These are phyloP conservation scores for Phytophthora palmivora DNA, from an alignment of 352 stramenopile genomes.

Conservation along the genomic window DNA sequence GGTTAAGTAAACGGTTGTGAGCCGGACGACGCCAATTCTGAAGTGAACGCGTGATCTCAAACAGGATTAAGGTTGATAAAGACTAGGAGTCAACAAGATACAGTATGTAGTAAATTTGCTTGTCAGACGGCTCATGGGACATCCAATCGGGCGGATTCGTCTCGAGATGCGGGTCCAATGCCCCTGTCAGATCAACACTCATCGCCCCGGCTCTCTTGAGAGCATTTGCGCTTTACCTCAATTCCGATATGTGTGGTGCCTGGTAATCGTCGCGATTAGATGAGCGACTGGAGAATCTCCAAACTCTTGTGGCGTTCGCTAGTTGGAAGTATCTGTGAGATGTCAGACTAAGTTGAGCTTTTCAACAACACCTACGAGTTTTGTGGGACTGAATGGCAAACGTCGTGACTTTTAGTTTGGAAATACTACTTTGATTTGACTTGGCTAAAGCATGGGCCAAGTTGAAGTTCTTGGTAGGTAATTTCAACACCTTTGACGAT, in stretches of 20 bases:
- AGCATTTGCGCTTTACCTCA: slow-evolving; percentile 1
- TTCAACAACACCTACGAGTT: neutral
- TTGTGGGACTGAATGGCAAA: neutral
- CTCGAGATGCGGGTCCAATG: slow-evolving; percentile 5
- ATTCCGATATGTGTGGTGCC: neutral
- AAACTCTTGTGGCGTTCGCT: slow-evolving; percentile 9
- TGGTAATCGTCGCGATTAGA: slow-evolving; percentile 24
- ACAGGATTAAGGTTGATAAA: neutral
- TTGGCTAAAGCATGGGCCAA: slow-evolving; percentile 15
- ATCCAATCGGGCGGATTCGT: slow-evolving; percentile 23
- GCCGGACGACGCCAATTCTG: slow-evolving; percentile 20
- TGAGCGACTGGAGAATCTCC: slow-evolving; percentile 12
- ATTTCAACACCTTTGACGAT: neutral
- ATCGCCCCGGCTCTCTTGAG: slow-evolving; percentile 20
- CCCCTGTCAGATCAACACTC: slow-evolving; percentile 11
- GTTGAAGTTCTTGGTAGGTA: slow-evolving; percentile 4
- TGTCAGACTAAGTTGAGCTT: neutral
- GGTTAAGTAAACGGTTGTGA: slow-evolving; percentile 1
- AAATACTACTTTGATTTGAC: slow-evolving; percentile 1
- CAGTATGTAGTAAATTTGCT: neutral
- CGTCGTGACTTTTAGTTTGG: neutral
- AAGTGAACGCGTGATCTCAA: slow-evolving; percentile 16
- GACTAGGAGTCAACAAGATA: slow-evolving; percentile 21
- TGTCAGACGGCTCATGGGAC: slow-evolving; percentile 9
- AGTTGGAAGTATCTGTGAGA: neutral